Base-by-base conservation (phyloP, 1,284 basidiomycete genomes). In the Malassezia cuniculi region DNA sequence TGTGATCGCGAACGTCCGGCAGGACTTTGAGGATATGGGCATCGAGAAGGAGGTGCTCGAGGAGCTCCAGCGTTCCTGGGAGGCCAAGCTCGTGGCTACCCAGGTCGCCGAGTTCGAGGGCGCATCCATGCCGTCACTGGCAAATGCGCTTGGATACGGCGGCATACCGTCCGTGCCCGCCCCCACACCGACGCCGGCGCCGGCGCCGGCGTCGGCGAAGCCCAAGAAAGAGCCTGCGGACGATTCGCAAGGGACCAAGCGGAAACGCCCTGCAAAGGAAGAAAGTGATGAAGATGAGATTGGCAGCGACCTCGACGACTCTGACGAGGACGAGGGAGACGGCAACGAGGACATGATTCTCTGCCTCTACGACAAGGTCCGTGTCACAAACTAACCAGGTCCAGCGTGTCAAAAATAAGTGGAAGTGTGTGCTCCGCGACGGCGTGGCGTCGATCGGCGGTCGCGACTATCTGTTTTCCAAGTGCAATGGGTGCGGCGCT, bases 351-450 rank as follows among this genome's bases (percentile, higher is more conserved):
- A 99, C 67, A 87, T 95, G 41, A 85, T 97, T 25, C 90, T 95
- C 58, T 95, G 90, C 67, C 87, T 93, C 9, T 97, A 95, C 66
- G 93, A 99, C 69, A 97, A 97, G 79, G 89, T 86, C 34, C 30
- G 72, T 18, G 4, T 12, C 5, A 19, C 12, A 9, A 8, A 14
- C 22, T 24, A 18, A 4, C 6, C 49, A 89, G 86, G 87, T 94
- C 25, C 85, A 89, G 43, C 77, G 93, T 15, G 89, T 95, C 20
- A 95, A 95, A 72, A 97, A 95, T 74, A 99, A 95, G 73, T 99
- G 93, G 93, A 97, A 97, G 74, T 93, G 89, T 47, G 81, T 87
- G n/a, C 76, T 99, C 47, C 93, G 93, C 71, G 93, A 97, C 59
- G 93, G 93, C 11, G 86, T 97, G 78, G 85, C 95, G 41, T 85